Base-by-base conservation (phyloP, 305 asterid species). In the Fraxinus baroniana region DNA sequence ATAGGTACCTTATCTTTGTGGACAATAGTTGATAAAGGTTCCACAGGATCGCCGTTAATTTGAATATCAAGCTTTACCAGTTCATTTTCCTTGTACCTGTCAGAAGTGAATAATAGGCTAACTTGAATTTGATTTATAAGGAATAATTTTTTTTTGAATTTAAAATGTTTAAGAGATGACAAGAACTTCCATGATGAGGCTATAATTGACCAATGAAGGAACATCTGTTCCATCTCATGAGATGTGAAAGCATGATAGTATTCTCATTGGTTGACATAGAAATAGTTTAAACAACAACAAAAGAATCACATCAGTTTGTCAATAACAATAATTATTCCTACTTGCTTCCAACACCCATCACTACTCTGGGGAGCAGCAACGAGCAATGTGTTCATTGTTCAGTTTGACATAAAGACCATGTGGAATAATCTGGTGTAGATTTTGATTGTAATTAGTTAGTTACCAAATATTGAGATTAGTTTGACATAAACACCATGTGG, bases 1-100 rank as follows among this genome's bases (percentile, higher is more conserved):
- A 37, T 72, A 57, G 64, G 78, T 89, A 93, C 99, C 98, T 97
- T 97, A 89, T 97, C 99, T 86, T 91, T 97, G 81, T 97, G 99
- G 71, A 97, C 99, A 78, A 97, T 97, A 82, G 98, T 97, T 36
- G 99, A 93, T 79, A 97, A 90, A 80, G 99, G 99, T 84, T 97
- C 99, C 86, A 97, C 98, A 24, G 87, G 88, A 15, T 97, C 99
- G 79, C 98, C 97, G 79, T 89, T 93, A 76, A 97, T 97, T 85
- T 91, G 95, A 89, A 97, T 92, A 89, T 97, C 99, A 81, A 94
- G 99, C 96, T 94, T 97, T 87, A 94, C 89, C 79, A 97, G 85
- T 87, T 97, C 96, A 88, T 95, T 94, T 87, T 93, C 97, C 87
- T 77, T 91, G 76, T 94, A 94, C 90, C 99, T 97, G 93, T 74